Conservation (phyloP, 106 monocot species). For the Acorus calamus region DNA sequence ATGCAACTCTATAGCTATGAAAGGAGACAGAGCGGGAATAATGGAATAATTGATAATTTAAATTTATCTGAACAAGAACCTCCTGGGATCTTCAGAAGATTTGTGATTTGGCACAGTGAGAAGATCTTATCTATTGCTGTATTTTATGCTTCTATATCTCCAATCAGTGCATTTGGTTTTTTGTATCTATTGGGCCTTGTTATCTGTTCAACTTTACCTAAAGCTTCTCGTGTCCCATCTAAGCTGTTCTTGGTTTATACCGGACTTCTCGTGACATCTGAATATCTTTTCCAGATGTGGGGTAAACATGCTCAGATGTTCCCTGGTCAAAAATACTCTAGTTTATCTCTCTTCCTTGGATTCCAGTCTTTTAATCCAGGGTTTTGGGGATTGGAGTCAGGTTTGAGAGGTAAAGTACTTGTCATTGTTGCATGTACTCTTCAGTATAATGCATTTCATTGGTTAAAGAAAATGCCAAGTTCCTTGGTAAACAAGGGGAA, state of each 20-base stretch:
- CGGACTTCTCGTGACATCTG: conserved; percentile 54
- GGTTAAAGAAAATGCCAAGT: conserved; percentile 61
- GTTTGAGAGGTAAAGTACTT: conserved; percentile 73
- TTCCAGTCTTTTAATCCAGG: conserved; percentile 58
- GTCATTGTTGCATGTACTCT: conserved; percentile 86
- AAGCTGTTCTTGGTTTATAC: conserved; percentile 75
- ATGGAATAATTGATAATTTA: conserved; percentile 21
- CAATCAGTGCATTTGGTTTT: conserved; percentile 80
- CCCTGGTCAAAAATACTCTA: conserved; percentile 58
- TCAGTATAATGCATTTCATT: conserved; percentile 89
- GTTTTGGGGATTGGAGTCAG: conserved; percentile 94
- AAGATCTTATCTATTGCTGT: conserved; percentile 71
- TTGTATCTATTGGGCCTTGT: conserved; percentile 79
- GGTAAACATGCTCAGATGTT: conserved; percentile 75
- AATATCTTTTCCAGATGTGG: conserved; percentile 94
- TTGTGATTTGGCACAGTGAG: conserved; percentile 87
- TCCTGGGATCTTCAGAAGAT: conserved; percentile 62
- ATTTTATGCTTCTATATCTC: conserved; percentile 79
- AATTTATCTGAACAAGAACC: conserved; percentile 46
- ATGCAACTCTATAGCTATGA: conserved; percentile 98
- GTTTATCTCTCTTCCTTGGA: conserved; percentile 63
- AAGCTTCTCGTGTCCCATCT: conserved; percentile 77
- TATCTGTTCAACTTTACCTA: conserved; percentile 68
- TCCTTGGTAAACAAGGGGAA: conserved; percentile 52
- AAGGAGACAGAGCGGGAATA: conserved; percentile 48